These are phyloP conservation scores for Lotmaria passim DNA, from an alignment of 208 protist genomes.

Conservation along the genomic window DNA sequence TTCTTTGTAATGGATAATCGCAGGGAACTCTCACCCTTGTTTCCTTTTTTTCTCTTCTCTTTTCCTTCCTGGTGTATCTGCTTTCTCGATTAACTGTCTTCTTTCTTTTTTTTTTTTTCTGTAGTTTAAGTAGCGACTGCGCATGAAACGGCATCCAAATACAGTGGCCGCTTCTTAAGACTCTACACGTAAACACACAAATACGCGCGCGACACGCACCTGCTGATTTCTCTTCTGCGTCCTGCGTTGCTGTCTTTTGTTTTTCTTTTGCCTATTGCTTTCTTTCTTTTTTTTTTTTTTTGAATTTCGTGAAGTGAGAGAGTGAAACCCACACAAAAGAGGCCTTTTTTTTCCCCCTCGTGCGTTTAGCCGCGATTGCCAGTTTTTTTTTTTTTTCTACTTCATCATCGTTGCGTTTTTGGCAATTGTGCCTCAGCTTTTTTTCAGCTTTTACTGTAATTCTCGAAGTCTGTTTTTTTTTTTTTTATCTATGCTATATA, in stretches of 20 bases:
- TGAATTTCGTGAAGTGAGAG: too few relatives aligned
- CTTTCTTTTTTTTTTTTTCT: constrained; percentile 1
- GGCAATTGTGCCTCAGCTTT: too few relatives aligned
- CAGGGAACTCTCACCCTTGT: too few relatives aligned
- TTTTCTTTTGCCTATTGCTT: constrained; percentile 11
- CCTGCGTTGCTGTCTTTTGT: background rate
- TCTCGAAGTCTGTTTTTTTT: background rate
- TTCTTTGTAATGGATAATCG: too few relatives aligned
- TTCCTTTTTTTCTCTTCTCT: too few relatives aligned
- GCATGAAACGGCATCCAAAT: background rate
- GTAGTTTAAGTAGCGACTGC: background rate
- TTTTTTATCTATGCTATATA: constrained; percentile 1
- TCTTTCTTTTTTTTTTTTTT: too few relatives aligned
- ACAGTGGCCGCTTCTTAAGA: too few relatives aligned
- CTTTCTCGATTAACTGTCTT: too few relatives aligned
- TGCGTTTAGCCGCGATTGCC: too few relatives aligned
- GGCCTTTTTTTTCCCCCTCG: too few relatives aligned
- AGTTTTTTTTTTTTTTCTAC: constrained; percentile 5
- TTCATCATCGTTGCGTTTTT: background rate
- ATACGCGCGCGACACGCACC: background rate
- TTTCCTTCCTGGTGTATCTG: too few relatives aligned
- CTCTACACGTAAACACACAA: background rate
- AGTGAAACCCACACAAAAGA: too few relatives aligned
- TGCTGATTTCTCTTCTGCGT: background rate
- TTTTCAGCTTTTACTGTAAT: background rate